Evolutionary conservation across 305 asterid species (phyloP), one percentile per base, ranked within the genome.

Genomic region (Coffea humblotiana): DNA sequence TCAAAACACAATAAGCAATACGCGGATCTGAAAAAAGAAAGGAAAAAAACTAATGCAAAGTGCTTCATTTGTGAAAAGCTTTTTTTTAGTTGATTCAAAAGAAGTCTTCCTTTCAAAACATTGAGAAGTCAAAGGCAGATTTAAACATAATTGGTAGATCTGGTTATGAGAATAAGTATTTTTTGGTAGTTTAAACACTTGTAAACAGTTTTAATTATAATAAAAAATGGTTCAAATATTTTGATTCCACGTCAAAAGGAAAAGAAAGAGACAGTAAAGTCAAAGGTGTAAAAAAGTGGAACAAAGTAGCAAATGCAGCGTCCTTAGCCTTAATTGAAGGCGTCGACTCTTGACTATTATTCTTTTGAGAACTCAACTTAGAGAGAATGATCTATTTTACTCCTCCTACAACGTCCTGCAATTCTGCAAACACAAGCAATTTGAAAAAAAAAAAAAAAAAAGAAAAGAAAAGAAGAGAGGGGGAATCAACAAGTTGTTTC

Each of bases 291-390:
- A 19, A 72, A 72, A 72, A 18, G 76, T 51, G 29, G 47, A 51
- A 23, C 76, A 21, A 65, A 12, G 21, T 61, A 21, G 11, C 29
- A 49, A 43, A 32, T 18, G 65, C 23, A 47, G 27, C 1, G 73
- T 27, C 27, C 19, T 49, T 63, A 18, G 40, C 71, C 54, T 15
- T 72, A 60, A 58, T 68, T 75, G 77, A 27, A 76, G 75, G 45
- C 29, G 65, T 13, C 15, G 51, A 79, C 29, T 48, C 54, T 7
- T 23, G 51, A 79, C 60, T 66, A 29, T 29, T 29, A 32, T 3
- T 8, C 56, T 71, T 32, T 15, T 16, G 8, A 8, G 32, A 18
- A 27, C 8, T 45, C 8, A 45, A 4, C 8, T 45, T 45, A 45
- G 8, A 45, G 8, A 45, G 32, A 29, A 29, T 29, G 32, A 29